phyloP scores from a whole-genome alignment of 2,329 filamentous ascomycete genomes.

The Herpomyces periplanetae region DNA sequence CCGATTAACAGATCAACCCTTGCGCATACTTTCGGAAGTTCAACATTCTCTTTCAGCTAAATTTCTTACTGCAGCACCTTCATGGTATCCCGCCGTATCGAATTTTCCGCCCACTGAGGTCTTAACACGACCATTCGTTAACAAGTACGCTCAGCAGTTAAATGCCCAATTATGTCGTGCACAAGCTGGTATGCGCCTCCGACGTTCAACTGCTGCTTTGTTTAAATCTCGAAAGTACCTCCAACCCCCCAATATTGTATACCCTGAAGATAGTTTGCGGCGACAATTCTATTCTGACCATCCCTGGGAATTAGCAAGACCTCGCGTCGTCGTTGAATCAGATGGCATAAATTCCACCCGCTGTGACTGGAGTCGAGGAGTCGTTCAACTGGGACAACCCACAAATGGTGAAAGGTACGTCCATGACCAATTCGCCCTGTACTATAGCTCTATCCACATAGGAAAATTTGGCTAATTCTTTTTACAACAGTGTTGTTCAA shows the following conservation, averaged over 20 bases:
- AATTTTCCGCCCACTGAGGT: slow-evolving; percentile 18
- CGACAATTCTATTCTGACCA: slow-evolving; percentile 61
- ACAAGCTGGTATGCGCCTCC: slow-evolving; percentile 4
- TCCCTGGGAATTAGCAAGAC: slow-evolving; percentile 79
- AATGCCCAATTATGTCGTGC: slow-evolving; percentile 7
- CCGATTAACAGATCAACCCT: slow-evolving; percentile 12
- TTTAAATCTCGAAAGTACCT: slow-evolving; percentile 35
- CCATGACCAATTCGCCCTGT: slow-evolving; percentile 4
- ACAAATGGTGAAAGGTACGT: slow-evolving; percentile 45
- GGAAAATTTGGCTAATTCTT: too few relatives aligned
- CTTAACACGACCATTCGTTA: slow-evolving; percentile 15
- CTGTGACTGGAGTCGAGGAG: slow-evolving; percentile 34
- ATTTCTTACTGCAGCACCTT: slow-evolving; percentile 9
- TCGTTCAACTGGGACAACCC: slow-evolving; percentile 31
- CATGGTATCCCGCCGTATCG: slow-evolving; percentile 17
- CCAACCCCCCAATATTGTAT: slow-evolving; percentile 32
- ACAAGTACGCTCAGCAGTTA: slow-evolving; percentile 11
- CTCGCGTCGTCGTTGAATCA: slow-evolving; percentile 42
- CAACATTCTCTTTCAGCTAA: slow-evolving; percentile 11
- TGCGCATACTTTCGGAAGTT: slow-evolving; percentile 14
- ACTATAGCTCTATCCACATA: slow-evolving; percentile 2
- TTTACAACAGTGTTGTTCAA: slow-evolving; percentile 65
- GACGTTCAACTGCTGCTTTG: slow-evolving; percentile 10
- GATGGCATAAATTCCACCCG: slow-evolving; percentile 40
- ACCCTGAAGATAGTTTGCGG: slow-evolving; percentile 48